A percentile compares a stretch with the other conserved stretches of the same genome.
Evolutionary conservation across 2,329 filamentous ascomycete species (phyloP).

Genomic region (Aspergillus glaucus): DNA sequence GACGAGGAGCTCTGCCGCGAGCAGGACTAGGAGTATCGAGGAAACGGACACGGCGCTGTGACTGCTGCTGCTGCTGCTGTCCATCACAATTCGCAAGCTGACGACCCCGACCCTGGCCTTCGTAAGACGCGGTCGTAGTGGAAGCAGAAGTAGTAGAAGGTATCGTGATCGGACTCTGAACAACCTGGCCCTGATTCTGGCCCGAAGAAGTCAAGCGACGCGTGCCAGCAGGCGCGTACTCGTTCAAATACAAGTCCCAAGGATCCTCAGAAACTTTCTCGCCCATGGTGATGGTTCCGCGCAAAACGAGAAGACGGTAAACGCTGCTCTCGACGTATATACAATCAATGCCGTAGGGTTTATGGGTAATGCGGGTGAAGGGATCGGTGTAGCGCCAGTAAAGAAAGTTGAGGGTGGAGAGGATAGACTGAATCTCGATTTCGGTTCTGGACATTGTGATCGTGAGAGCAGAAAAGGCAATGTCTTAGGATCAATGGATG

Average conservation of each 20-base stretch:
- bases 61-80: neutral
- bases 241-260: constrained; percentile 5
- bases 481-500: neutral
- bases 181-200: neutral
- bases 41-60: neutral
- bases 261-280: constrained; percentile 3
- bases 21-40: neutral
- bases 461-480: neutral
- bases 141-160: neutral
- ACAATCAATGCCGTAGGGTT: constrained; percentile 6
- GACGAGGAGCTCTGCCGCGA: neutral
- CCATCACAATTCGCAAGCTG: neutral
- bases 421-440: constrained; percentile 2
- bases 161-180: constrained; percentile 1
- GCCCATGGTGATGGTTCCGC: constrained; percentile 1
- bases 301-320: constrained; percentile 7
- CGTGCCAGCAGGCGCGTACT: constrained; percentile 3
- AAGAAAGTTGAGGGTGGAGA: constrained; percentile 1
- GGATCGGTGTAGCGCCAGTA: constrained; percentile 2
- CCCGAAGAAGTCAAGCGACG: neutral
- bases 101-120: neutral
- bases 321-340: constrained; percentile 1
- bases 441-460: constrained; percentile 5
- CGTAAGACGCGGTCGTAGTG: neutral
- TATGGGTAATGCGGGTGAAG: constrained; percentile 3